phyloP scores from a whole-genome alignment of 352 stramenopile species.

The Phytophthora syringae region DNA sequence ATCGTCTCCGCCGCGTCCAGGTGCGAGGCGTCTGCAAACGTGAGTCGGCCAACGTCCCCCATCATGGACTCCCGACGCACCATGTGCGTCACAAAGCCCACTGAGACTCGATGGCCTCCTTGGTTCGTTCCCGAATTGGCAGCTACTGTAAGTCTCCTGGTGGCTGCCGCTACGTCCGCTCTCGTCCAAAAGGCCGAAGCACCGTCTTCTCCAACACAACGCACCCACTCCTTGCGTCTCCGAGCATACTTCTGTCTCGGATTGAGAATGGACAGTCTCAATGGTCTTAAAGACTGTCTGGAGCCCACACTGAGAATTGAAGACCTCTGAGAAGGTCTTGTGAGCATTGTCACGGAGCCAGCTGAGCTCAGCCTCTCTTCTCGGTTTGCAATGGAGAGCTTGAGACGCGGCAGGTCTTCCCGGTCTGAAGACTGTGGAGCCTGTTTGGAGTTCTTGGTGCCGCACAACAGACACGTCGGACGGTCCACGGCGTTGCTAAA shows the following conservation, averaged over 20 bases:
- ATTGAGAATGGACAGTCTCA: conserved; percentile 72
- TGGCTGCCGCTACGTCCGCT: conserved; percentile 46
- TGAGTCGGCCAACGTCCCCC: conserved; percentile 55
- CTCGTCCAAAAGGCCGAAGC: conserved; percentile 71
- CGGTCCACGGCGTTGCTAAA: conserved; percentile 80
- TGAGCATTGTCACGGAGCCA: conserved; percentile 35
- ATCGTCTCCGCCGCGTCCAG: conserved; percentile 74
- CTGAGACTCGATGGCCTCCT: conserved; percentile 47
- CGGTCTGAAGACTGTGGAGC: conserved; percentile 10
- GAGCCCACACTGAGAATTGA: conserved; percentile 28
- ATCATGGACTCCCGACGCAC: conserved; percentile 65
- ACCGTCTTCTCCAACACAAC: conserved; percentile 67
- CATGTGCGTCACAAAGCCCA: conserved; percentile 75
- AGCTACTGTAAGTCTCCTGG: conserved; percentile 34
- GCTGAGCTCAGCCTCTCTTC: conserved; percentile 35
- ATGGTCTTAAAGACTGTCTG: conserved; percentile 24
- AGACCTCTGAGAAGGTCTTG: conserved; percentile 30
- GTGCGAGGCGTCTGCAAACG: conserved; percentile 69
- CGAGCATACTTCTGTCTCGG: conserved; percentile 76
- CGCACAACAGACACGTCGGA: conserved; percentile 67
- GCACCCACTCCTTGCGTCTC: conserved; percentile 85
- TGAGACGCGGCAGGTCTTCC: conserved; percentile 33
- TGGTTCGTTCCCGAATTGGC: background rate
- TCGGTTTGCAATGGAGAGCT: conserved; percentile 37
- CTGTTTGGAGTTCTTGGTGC: conserved; percentile 63